A percentile compares a stretch with the other conserved stretches of the same genome.
Evolutionary conservation across 441 rosid genomes (phyloP).

Genomic region (Eutrema salsugineum): DNA sequence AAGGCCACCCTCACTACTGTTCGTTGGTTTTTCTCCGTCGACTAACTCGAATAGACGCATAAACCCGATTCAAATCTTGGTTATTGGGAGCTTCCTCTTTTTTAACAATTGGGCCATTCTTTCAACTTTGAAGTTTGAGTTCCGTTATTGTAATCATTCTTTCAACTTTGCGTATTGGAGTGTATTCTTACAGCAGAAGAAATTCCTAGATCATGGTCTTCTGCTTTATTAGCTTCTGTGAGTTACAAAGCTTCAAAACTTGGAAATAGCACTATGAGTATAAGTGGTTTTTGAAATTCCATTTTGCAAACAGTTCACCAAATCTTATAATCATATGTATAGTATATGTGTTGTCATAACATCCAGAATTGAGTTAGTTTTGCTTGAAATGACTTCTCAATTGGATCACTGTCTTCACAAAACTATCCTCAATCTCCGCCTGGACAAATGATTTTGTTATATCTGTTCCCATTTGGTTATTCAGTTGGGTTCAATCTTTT

Average conservation of each 20-base stretch:
- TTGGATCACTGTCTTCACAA: background rate
- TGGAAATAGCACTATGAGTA: background rate
- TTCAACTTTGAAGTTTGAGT: conserved; percentile 28
- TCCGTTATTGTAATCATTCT: conserved; percentile 31
- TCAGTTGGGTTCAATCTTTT: no score
- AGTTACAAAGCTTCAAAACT: conserved; percentile 19
- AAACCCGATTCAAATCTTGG: conserved; percentile 8
- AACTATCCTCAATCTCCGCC: background rate
- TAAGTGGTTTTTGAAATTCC: background rate
- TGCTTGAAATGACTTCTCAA: background rate
- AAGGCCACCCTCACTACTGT: background rate
- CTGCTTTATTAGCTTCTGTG: conserved; percentile 24
- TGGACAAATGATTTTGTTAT: no score
- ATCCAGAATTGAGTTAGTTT: background rate
- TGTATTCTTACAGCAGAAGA: conserved; percentile 25
- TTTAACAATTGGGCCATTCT: conserved; percentile 24
- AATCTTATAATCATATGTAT: background rate
- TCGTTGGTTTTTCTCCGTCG: conserved; percentile 8
- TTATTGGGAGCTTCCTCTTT: conserved; percentile 15
- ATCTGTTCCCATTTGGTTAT: no score
- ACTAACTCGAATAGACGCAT: conserved; percentile 23
- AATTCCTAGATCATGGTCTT: conserved; percentile 6
- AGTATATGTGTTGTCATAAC: background rate
- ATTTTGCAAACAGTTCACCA: background rate
- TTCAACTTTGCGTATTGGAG: conserved; percentile 23